Percentiles rank a stretch among this genome's conserved stretches.
phyloP scores from a whole-genome alignment of 2,329 filamentous ascomycete species.

The Penicillium frequentans region DNA sequence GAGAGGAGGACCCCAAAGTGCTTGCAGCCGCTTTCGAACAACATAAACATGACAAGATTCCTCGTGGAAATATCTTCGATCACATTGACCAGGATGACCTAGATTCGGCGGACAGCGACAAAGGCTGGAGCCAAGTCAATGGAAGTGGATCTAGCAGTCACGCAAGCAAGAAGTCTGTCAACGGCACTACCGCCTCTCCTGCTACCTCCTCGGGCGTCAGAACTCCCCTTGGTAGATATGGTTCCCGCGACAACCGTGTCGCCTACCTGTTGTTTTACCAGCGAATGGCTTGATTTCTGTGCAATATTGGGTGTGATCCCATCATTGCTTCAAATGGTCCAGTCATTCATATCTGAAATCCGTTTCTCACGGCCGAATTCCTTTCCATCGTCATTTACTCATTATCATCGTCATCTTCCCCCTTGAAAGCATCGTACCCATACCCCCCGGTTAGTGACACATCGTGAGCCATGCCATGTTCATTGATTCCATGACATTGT shows the following conservation, averaged over 20 bases:
- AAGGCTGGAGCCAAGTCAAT: conserved; percentile 82
- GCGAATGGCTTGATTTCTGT: conserved; percentile 54
- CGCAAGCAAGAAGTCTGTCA: conserved; percentile 72
- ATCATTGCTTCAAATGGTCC: not conserved
- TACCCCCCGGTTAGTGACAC: not conserved
- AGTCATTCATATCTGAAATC: not conserved
- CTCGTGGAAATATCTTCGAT: conserved; percentile 73
- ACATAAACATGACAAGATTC: conserved; percentile 55
- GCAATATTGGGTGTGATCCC: not conserved
- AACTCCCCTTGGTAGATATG: conserved; percentile 57
- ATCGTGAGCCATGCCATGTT: conserved; percentile 1
- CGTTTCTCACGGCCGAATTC: not conserved
- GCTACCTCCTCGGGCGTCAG: conserved; percentile 57
- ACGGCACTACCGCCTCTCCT: conserved; percentile 58
- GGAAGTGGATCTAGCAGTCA: conserved; percentile 49
- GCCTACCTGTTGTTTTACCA: conserved; percentile 97
- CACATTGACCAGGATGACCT: conserved; percentile 63
- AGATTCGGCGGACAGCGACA: conserved; percentile 64
- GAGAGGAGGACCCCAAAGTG: conserved; percentile 73
- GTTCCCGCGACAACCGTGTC: conserved; percentile 88
- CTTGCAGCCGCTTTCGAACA: conserved; percentile 66
- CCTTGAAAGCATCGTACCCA: conserved; percentile 14
- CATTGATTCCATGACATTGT: not conserved
- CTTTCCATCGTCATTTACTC: conserved; percentile 1
- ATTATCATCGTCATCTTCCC: not conserved